Conservation (phyloP, 2,329 filamentous ascomycete species). For the Ciborinia camelliae region DNA sequence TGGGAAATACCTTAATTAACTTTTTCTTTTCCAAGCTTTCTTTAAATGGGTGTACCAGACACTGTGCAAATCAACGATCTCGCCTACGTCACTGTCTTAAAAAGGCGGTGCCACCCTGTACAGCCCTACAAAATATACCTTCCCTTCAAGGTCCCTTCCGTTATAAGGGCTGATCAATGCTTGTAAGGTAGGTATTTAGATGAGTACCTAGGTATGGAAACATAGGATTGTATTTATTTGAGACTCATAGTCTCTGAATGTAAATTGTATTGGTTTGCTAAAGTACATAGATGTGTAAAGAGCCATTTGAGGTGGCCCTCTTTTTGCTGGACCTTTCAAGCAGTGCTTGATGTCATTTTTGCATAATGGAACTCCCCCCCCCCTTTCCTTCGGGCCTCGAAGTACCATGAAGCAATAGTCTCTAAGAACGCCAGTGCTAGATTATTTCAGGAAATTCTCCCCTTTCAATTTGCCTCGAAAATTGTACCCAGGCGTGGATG, state of each 20-base stretch:
- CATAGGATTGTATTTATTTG: constrained; percentile 7
- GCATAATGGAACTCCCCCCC: not conserved
- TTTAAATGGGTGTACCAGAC: not conserved
- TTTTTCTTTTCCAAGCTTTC: not conserved
- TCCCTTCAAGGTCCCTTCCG: too few relatives aligned
- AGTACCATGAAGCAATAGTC: constrained; percentile 19
- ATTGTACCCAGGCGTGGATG: constrained; percentile 22
- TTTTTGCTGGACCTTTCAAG: constrained; percentile 21
- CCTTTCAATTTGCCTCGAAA: not conserved
- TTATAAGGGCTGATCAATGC: not conserved
- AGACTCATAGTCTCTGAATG: constrained; percentile 34
- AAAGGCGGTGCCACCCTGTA: not conserved
- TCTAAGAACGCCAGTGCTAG: constrained; percentile 25
- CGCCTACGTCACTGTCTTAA: constrained; percentile 1
- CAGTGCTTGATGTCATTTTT: constrained; percentile 6
- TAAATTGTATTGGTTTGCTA: constrained; percentile 24
- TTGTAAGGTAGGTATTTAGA: not conserved
- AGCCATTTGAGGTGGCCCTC: constrained; percentile 25
- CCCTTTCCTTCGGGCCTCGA: constrained; percentile 16
- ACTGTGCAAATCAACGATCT: not conserved
- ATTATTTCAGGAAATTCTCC: constrained; percentile 13
- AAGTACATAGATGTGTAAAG: constrained; percentile 17
- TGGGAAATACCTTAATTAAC: not conserved
- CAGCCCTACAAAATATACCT: not conserved
- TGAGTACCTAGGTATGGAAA: not conserved